These are phyloP conservation scores for Pecoramyces ruminantium DNA, from an alignment of 192 early-diverging fungal genomes.

Conservation along the genomic window DNA sequence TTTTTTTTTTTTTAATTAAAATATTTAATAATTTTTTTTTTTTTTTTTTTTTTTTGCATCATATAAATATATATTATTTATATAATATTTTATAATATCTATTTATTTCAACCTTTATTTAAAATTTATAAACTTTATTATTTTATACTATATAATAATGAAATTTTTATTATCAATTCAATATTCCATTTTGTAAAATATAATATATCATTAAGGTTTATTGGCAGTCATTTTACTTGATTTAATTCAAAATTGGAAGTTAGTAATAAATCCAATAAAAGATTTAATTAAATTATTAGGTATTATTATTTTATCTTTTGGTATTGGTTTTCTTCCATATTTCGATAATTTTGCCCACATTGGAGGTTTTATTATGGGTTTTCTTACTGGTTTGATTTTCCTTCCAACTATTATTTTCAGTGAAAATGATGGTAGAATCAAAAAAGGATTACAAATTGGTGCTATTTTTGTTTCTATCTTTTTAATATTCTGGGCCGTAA, in stretches of 20 bases:
- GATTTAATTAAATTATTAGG: conserved; percentile 49
- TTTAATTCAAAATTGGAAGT: conserved; percentile 57
- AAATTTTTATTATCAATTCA: too few species aligned
- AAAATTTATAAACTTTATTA: too few species aligned
- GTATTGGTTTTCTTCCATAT: conserved; percentile 55
- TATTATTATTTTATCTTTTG: conserved; percentile 43
- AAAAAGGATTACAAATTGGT: conserved; percentile 13
- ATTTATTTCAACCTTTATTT: too few species aligned
- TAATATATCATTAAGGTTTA: too few species aligned
- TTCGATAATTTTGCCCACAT: conserved; percentile 80
- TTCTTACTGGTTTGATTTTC: conserved; percentile 48
- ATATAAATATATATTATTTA: too few species aligned
- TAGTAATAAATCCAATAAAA: conserved; percentile 36
- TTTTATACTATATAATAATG: too few species aligned
- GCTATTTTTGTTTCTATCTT: conserved; percentile 3
- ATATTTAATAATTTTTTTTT: too few species aligned
- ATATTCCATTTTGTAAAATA: too few species aligned
- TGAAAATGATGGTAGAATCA: conserved; percentile 11
- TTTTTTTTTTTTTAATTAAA: too few species aligned
- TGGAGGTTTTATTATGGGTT: conserved; percentile 52
- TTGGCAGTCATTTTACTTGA: conserved; percentile 63
- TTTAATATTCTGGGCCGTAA: neutral
- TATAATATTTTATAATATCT: too few species aligned
- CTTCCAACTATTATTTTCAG: conserved; percentile 41
- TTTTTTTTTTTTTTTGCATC: too few species aligned